Evolutionary conservation across 2,329 filamentous ascomycete genomes (phyloP), one percentile per base, ranked within the genome.

Genomic region (Trichoderma hamatum): DNA sequence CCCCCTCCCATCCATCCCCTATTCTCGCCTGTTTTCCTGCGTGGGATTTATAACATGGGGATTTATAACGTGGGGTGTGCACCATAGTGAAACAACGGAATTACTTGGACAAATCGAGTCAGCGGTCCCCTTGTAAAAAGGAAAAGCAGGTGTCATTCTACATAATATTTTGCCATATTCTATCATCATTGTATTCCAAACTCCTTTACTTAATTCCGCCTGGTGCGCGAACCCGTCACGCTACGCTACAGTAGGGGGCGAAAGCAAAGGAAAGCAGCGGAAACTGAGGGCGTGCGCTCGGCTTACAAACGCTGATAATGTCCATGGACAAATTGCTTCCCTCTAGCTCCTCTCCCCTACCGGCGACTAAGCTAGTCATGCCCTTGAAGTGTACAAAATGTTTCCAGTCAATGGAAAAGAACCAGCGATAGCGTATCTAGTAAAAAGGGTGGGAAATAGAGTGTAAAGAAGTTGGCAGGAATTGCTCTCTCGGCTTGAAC

Each of bases 121-220:
- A 43, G 1, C 39, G 16, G 6, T 24, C 3, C 26, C 51, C 51
- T 54, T 28, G 49, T 28, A 14, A 16, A 5, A 16, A 7, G 49
- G 16, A 14, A 16, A 5, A 16, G 3, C 24, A 14, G 24, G 51
- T 54, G 46, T 49, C 46, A 49, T 24, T 24, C 21, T 43, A 16
- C 36, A 19, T 49, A n/a, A 21, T 24, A 13, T 6, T 24, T 49
- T 49, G 10, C 4, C 4, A 5, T 51, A 26, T 5, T 16, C 26
- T 52, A 9, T 36, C n/a, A 46, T 51, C 30, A 30, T 9, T 43
- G 19, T 43, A 43, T 43, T 52, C 52, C 34, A 36, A 13, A n/a
- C 61, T 36, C 49, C 14, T 43, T 43, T 36, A 34, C 61, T 52
- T 64, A 64, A 64, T 54, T 55, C 32, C 49, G 61, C 49, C 61